These are phyloP conservation scores for Ceratobasidium sp. DNA, from an alignment of 1,284 basidiomycete genomes.

Conservation along the genomic window DNA sequence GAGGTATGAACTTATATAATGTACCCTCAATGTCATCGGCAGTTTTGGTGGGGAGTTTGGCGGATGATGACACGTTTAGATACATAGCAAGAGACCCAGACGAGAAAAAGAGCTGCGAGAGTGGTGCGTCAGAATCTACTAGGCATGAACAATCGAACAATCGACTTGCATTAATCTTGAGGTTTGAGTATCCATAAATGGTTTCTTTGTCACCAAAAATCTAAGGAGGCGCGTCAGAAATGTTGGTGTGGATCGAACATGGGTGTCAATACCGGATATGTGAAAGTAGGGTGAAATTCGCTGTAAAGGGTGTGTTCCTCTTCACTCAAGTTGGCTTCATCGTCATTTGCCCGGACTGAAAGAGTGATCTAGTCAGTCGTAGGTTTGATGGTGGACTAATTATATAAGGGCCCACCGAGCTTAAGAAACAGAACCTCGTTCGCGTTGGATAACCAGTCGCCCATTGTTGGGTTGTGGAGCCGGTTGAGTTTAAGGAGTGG, in stretches of 20 bases:
- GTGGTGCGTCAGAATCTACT: slow-evolving; percentile 3
- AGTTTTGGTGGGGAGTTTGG: slow-evolving; percentile 74
- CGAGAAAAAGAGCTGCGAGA: slow-evolving; percentile 77
- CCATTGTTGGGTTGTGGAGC: slow-evolving; percentile 39
- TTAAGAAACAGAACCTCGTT: slow-evolving; percentile 79
- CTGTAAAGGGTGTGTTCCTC: slow-evolving; percentile 67
- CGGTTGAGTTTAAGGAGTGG: slow-evolving; percentile 9
- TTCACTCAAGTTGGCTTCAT: slow-evolving; percentile 65
- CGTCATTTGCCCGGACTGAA: slow-evolving; percentile 70
- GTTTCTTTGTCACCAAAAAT: slow-evolving; percentile 97
- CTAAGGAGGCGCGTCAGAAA: slow-evolving; percentile 54
- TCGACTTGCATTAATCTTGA: slow-evolving; percentile 78
- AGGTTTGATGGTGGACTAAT: neutral
- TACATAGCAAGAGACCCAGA: slow-evolving; percentile 87
- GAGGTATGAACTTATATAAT: slow-evolving; percentile 81
- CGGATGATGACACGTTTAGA: slow-evolving; percentile 74
- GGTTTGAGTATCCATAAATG: slow-evolving; percentile 91
- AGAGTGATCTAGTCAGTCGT: neutral
- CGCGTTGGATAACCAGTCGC: slow-evolving; percentile 63
- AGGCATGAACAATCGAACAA: slow-evolving; percentile 9
- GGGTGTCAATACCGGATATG: slow-evolving; percentile 73
- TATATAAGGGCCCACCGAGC: slow-evolving; percentile 64
- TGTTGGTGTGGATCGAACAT: neutral
- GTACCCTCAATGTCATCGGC: slow-evolving; percentile 89
- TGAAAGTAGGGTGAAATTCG: slow-evolving; percentile 84